Evolutionary conservation across 2,329 filamentous ascomycete genomes (phyloP).

Genomic region (Pyrenochaeta sp.): DNA sequence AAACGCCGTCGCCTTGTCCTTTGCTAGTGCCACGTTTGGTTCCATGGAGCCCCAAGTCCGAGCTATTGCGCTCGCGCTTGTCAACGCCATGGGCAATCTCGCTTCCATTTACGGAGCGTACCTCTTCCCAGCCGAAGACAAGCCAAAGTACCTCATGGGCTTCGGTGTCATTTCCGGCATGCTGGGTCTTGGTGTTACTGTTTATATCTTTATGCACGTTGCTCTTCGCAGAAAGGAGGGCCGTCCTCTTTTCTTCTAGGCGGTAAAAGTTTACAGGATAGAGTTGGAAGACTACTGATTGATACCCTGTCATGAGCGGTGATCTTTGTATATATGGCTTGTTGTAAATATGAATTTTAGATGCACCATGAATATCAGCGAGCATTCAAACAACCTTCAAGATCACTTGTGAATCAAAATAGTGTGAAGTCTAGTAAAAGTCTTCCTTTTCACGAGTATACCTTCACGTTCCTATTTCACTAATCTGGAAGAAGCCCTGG

Average conservation of each 20-base stretch:
- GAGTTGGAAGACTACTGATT: not conserved
- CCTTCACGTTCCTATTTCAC: no score
- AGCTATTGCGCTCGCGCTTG: conserved; percentile 62
- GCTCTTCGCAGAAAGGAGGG: conserved; percentile 36
- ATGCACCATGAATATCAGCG: no score
- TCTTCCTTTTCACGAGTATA: no score
- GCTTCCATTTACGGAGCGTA: conserved; percentile 65
- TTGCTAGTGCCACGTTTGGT: conserved; percentile 62
- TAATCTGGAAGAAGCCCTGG: no score
- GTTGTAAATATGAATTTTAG: no score
- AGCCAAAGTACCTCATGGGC: conserved; percentile 54
- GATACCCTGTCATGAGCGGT: not conserved
- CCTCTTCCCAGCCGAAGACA: conserved; percentile 59
- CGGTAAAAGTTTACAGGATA: not conserved
- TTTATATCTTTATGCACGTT: conserved; percentile 43
- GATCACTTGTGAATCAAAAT: no score
- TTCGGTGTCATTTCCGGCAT: conserved; percentile 46
- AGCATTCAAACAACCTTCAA: no score
- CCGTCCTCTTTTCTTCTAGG: not conserved
- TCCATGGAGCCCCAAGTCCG: conserved; percentile 59
- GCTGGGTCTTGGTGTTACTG: conserved; percentile 39
- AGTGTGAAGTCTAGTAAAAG: no score
- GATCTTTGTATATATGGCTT: not conserved
- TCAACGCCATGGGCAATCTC: conserved; percentile 64
- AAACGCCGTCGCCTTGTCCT: conserved; percentile 62